Conservation (phyloP, 148 eudicot genomes). For the Rhododendron vialii region DNA sequence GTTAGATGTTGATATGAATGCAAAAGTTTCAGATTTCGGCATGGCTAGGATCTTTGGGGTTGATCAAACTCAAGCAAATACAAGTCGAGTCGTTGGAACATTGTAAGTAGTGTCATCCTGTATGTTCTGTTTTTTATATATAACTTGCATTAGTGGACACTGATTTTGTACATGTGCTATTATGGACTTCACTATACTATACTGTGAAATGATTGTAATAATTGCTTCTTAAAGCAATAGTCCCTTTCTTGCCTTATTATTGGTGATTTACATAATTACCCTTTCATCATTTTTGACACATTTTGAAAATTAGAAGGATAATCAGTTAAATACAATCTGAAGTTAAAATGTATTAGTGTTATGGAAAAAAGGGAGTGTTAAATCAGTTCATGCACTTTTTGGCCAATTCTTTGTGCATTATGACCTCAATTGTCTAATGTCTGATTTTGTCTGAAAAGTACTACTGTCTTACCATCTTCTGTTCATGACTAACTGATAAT, state of each 20-base stretch:
- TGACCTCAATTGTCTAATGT: neutral
- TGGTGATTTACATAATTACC: neutral
- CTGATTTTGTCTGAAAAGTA: no score
- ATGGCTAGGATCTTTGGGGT: slow-evolving; percentile 3
- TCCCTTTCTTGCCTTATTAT: neutral
- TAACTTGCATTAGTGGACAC: neutral
- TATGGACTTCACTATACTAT: neutral
- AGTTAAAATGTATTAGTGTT: neutral
- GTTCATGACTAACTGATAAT: neutral
- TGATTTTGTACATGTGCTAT: neutral
- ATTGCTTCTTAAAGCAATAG: neutral
- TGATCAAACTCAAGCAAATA: slow-evolving; percentile 12
- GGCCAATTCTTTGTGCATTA: neutral
- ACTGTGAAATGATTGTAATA: neutral
- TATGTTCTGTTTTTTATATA: neutral
- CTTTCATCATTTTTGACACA: neutral
- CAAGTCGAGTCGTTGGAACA: slow-evolving; percentile 33
- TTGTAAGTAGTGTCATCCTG: slow-evolving; percentile 28
- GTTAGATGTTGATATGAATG: slow-evolving; percentile 25
- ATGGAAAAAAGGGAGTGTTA: neutral
- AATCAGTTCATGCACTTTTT: neutral
- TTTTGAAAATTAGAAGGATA: neutral
- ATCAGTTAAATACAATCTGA: neutral
- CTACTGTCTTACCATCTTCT: neutral
- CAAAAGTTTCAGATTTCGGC: slow-evolving; percentile 17